A percentile compares a stretch with the other conserved stretches of the same genome.
Evolutionary conservation across 2,329 filamentous ascomycete species (phyloP).

Genomic region (Aspergillus luchuensis): DNA sequence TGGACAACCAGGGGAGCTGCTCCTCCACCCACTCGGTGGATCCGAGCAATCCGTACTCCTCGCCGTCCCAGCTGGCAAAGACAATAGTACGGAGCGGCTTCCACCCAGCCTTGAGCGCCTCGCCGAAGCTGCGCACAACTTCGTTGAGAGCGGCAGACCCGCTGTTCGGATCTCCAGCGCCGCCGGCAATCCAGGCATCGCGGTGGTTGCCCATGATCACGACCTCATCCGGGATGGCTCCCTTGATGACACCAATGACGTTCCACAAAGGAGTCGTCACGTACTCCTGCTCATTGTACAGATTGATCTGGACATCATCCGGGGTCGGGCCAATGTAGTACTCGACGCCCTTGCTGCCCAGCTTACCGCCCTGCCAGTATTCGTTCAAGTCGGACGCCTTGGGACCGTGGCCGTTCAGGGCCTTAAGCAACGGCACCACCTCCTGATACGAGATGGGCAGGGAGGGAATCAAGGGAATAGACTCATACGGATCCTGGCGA

Average conservation of each 20-base stretch:
- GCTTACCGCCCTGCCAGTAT: conserved; percentile 71
- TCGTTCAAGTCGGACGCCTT: conserved; percentile 72
- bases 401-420: conserved; percentile 85
- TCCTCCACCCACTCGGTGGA: conserved; percentile 95
- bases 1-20: conserved; percentile 76
- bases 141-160: conserved; percentile 80
- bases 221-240: conserved; percentile 79
- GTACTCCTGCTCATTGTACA: conserved; percentile 79
- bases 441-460: conserved; percentile 87
- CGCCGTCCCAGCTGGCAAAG: conserved; percentile 81
- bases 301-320: conserved; percentile 68
- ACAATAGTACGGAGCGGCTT: conserved; percentile 87
- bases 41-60: conserved; percentile 84
- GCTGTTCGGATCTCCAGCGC: conserved; percentile 79
- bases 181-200: conserved; percentile 87
- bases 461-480: conserved; percentile 83
- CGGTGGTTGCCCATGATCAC: conserved; percentile 90
- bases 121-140: conserved; percentile 72
- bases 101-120: conserved; percentile 73
- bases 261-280: conserved; percentile 84
- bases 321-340: conserved; percentile 87
- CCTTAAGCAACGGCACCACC: conserved; percentile 81
- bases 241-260: conserved; percentile 89
- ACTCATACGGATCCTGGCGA: conserved; percentile 67
- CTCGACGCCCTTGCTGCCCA: conserved; percentile 76